A percentile compares a stretch with the other conserved stretches of the same genome.
These are phyloP conservation scores for Arthrocladium fulminans DNA, from an alignment of 2,329 filamentous ascomycete species.

Conservation along the genomic window DNA sequence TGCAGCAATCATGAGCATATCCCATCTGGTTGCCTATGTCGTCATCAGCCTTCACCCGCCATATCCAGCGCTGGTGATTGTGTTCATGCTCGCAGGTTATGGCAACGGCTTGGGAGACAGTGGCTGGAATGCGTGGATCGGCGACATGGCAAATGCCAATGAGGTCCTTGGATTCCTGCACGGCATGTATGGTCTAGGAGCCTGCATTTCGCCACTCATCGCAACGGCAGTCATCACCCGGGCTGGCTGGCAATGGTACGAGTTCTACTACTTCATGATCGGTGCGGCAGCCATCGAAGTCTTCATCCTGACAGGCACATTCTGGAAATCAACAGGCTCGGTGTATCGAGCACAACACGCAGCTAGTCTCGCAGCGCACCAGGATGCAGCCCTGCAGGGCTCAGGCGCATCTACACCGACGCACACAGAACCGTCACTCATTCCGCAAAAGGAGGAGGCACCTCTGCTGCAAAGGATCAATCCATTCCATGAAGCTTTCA, in stretches of 20 bases:
- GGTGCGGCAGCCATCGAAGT: conserved; percentile 51
- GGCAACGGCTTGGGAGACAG: conserved; percentile 61
- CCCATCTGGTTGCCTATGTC: conserved; percentile 57
- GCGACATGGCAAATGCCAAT: conserved; percentile 65
- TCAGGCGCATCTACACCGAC: conserved; percentile 11
- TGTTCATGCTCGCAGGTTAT: conserved; percentile 58
- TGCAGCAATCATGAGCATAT: conserved; percentile 55
- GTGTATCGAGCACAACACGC: conserved; percentile 39
- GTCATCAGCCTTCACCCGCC: conserved; percentile 57
- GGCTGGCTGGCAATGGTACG: conserved; percentile 53
- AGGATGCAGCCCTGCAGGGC: conserved; percentile 48
- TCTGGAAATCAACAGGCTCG: conserved; percentile 42
- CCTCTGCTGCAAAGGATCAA: conserved; percentile 25
- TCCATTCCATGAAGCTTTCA: conserved; percentile 1
- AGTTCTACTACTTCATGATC: conserved; percentile 65
- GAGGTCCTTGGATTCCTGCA: conserved; percentile 66
- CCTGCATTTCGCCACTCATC: conserved; percentile 57
- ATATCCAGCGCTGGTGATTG: conserved; percentile 56
- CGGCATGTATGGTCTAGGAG: conserved; percentile 62
- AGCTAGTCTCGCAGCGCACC: conserved; percentile 54
- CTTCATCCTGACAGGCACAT: conserved; percentile 43
- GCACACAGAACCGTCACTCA: background rate
- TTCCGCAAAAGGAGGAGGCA: conserved; percentile 8
- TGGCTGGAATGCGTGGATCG: conserved; percentile 54
- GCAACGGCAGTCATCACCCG: conserved; percentile 63